Percentiles rank a stretch among this genome's conserved stretches.
These are phyloP conservation scores for Acacia acuminata DNA, from an alignment of 306 rosid genomes.

Conservation along the genomic window DNA sequence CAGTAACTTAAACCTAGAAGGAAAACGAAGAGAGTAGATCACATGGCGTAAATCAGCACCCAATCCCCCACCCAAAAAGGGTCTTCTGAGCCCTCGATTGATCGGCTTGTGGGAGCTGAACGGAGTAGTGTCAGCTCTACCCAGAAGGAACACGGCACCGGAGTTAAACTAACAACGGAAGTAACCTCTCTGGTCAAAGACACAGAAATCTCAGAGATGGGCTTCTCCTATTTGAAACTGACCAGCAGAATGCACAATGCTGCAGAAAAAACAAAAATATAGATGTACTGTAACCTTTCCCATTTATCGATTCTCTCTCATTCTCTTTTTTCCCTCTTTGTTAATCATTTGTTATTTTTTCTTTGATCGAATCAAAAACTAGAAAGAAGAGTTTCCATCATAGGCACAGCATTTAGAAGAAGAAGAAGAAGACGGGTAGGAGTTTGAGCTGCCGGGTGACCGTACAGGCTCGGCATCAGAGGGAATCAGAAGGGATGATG, in stretches of 20 bases:
- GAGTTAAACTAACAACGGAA: constrained; percentile 34
- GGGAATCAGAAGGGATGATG: constrained; percentile 30
- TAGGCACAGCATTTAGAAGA: constrained; percentile 37
- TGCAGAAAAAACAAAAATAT: background rate
- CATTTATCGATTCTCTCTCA: constrained; percentile 41
- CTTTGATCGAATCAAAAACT: constrained; percentile 20
- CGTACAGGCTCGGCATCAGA: constrained; percentile 5
- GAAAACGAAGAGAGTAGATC: constrained; percentile 27
- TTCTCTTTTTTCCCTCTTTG: background rate
- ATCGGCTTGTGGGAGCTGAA: constrained; percentile 25
- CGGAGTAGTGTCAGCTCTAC: constrained; percentile 34
- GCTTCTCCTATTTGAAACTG: constrained; percentile 39
- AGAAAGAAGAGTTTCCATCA: constrained; percentile 12
- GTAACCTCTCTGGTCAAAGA: constrained; percentile 54
- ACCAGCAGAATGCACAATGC: constrained; percentile 65
- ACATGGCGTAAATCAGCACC: constrained; percentile 46
- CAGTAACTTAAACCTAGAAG: constrained; percentile 8
- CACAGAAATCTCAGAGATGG: constrained; percentile 54
- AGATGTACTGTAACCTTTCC: background rate
- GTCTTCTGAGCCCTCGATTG: constrained; percentile 41
- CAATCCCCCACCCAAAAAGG: background rate
- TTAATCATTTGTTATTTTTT: background rate
- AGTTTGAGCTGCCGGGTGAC: constrained; percentile 39
- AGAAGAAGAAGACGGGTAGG: constrained; percentile 28
- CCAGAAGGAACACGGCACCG: constrained; percentile 32